phyloP scores from a whole-genome alignment of 2,329 filamentous ascomycete genomes.

The Verticillium nubilum region DNA sequence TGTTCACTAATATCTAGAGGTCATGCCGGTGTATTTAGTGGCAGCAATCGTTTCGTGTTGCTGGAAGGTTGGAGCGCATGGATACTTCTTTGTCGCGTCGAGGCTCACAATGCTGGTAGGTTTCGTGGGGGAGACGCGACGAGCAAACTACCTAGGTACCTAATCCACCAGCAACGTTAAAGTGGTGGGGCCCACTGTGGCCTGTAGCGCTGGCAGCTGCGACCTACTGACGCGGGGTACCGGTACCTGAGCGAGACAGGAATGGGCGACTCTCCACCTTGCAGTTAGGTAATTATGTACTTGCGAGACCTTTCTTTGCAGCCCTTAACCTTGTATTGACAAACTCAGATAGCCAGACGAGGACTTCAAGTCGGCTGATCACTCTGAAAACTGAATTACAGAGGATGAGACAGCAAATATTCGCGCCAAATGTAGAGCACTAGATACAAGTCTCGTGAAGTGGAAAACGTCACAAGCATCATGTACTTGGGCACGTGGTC shows the following conservation, averaged over 20 bases:
- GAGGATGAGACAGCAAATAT: too few relatives aligned
- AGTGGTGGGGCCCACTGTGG: not conserved
- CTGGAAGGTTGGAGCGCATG: not conserved
- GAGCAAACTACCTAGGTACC: too few relatives aligned
- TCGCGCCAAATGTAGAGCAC: too few relatives aligned
- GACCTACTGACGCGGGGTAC: not conserved
- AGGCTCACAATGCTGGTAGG: not conserved
- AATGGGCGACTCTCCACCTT: too few relatives aligned
- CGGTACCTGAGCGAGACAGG: not conserved
- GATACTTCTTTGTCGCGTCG: slow-evolving; percentile 18
- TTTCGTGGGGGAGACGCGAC: not conserved
- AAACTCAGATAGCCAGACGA: too few relatives aligned
- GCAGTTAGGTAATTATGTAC: too few relatives aligned
- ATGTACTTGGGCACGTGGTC: not conserved
- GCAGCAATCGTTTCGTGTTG: not conserved
- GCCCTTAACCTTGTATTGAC: too few relatives aligned
- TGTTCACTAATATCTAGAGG: not conserved
- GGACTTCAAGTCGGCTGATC: too few relatives aligned
- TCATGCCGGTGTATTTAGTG: not conserved
- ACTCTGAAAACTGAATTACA: too few relatives aligned
- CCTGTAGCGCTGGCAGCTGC: not conserved
- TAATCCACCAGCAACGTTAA: not conserved
- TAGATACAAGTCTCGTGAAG: too few relatives aligned
- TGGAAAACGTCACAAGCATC: not conserved
- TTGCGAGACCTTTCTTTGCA: too few relatives aligned